phyloP scores from a whole-genome alignment of 495 filamentous ascomycete genomes.

The Evernia prunastri region DNA sequence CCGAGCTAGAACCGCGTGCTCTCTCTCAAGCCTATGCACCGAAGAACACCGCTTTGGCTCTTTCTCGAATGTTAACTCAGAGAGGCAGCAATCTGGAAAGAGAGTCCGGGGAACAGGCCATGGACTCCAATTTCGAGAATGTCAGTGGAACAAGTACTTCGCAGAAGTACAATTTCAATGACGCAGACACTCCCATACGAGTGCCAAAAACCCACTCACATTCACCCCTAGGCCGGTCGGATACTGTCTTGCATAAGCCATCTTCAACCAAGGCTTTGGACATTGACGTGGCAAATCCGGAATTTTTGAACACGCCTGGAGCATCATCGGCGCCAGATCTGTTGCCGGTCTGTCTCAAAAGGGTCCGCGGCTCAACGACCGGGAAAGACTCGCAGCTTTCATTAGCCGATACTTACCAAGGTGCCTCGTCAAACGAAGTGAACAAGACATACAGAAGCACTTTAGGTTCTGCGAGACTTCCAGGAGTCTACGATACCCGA shows the following conservation, averaged over 20 bases:
- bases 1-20: constrained; percentile 2
- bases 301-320: constrained; percentile 3
- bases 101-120: constrained; percentile 5
- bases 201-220: constrained; percentile 4
- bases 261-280: constrained; percentile 7
- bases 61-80: constrained; percentile 18
- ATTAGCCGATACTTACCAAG: background rate
- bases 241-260: constrained; percentile 11
- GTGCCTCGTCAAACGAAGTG: background rate
- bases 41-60: constrained; percentile 4
- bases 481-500: constrained; percentile 11
- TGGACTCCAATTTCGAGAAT: background rate
- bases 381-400: constrained; percentile 4
- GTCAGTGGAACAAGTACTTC: background rate
- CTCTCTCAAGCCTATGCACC: constrained; percentile 11
- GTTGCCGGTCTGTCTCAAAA: background rate
- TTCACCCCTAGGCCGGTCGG: constrained; percentile 9
- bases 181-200: constrained; percentile 16
- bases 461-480: background rate
- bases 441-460: constrained; percentile 1
- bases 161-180: constrained; percentile 19
- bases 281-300: background rate
- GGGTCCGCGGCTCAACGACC: constrained; percentile 4
- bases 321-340: constrained; percentile 11
- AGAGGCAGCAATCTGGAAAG: constrained; percentile 16